Percentiles rank a stretch among this genome's conserved stretches.
Conservation (phyloP, 345 rosid genomes). For the Euphorbia lathyris region DNA sequence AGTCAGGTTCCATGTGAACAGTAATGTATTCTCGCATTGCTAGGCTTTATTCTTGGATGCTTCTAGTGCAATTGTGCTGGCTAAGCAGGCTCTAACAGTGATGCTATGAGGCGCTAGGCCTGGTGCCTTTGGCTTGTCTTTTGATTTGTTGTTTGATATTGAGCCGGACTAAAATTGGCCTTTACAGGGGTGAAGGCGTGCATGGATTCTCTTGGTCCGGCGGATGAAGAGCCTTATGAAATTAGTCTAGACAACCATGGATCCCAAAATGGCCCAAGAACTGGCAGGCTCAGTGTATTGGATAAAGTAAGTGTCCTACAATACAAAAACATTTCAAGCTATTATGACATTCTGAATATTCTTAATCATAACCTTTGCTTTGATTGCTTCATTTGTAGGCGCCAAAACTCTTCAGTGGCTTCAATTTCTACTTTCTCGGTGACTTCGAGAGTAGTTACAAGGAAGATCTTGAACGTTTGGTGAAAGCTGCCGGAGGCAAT, state of each 20-base stretch:
- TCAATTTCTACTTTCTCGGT: slow-evolving; percentile 56
- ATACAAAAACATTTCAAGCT: neutral
- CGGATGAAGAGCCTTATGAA: slow-evolving; percentile 71
- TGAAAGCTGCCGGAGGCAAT: slow-evolving; percentile 57
- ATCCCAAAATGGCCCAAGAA: slow-evolving; percentile 58
- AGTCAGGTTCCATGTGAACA: too few species aligned
- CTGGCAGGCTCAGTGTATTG: slow-evolving; percentile 61
- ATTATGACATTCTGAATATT: neutral
- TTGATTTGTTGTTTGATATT: too few species aligned
- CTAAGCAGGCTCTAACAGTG: too few species aligned
- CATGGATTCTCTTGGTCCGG: slow-evolving; percentile 44
- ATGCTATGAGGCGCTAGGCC: neutral
- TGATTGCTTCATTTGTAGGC: slow-evolving; percentile 37
- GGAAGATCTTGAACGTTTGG: slow-evolving; percentile 62
- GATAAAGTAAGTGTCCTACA: slow-evolving; percentile 42
- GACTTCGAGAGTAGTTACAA: slow-evolving; percentile 54
- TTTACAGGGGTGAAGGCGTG: slow-evolving; percentile 80
- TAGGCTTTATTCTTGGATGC: neutral
- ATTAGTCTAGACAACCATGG: slow-evolving; percentile 70
- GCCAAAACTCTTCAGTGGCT: slow-evolving; percentile 65
- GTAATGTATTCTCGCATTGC: too few species aligned
- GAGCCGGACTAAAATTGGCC: too few species aligned
- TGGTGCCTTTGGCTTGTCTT: too few species aligned
- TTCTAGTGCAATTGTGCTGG: too few species aligned
- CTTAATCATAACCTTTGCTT: neutral